phyloP scores from a whole-genome alignment of 768 basidiomycete genomes.

The Tulasnella sp. region DNA sequence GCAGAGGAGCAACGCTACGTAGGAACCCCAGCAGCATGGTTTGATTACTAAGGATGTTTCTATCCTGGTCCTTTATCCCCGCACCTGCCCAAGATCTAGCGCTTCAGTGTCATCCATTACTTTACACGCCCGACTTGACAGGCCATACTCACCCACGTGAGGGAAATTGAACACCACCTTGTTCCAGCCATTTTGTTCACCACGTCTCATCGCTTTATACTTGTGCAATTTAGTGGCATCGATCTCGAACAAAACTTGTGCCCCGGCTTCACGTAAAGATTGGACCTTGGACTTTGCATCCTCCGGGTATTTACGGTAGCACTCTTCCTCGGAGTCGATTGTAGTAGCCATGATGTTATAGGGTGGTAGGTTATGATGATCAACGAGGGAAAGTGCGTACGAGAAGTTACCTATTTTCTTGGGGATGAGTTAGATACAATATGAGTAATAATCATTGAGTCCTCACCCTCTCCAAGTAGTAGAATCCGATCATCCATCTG shows the following conservation, averaged over 20 bases:
- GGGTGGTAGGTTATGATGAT: conserved; percentile 36
- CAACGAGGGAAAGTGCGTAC: conserved; percentile 63
- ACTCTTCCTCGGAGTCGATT: conserved; percentile 66
- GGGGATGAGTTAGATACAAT: no score
- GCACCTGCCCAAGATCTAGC: conserved; percentile 24
- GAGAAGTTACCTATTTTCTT: conserved; percentile 57
- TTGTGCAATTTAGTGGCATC: conserved; percentile 74
- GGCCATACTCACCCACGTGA: conserved; percentile 58
- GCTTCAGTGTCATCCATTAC: neutral
- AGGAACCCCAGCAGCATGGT: conserved; percentile 70
- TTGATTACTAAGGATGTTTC: conserved; percentile 87
- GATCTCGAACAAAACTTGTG: conserved; percentile 60
- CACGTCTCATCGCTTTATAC: conserved; percentile 38
- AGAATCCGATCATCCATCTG: conserved; percentile 46
- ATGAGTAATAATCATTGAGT: neutral
- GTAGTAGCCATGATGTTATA: conserved; percentile 72
- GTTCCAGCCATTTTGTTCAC: conserved; percentile 41
- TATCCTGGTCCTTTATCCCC: conserved; percentile 84
- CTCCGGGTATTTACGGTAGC: conserved; percentile 73
- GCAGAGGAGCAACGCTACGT: conserved; percentile 49
- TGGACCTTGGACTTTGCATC: conserved; percentile 45
- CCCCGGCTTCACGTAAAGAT: conserved; percentile 45
- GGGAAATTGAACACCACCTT: conserved; percentile 92
- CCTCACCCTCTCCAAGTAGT: conserved; percentile 70
- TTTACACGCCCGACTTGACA: neutral